These are phyloP conservation scores for Hypoxylon rubiginosum DNA, from an alignment of 2,329 filamentous ascomycete genomes.

Conservation along the genomic window DNA sequence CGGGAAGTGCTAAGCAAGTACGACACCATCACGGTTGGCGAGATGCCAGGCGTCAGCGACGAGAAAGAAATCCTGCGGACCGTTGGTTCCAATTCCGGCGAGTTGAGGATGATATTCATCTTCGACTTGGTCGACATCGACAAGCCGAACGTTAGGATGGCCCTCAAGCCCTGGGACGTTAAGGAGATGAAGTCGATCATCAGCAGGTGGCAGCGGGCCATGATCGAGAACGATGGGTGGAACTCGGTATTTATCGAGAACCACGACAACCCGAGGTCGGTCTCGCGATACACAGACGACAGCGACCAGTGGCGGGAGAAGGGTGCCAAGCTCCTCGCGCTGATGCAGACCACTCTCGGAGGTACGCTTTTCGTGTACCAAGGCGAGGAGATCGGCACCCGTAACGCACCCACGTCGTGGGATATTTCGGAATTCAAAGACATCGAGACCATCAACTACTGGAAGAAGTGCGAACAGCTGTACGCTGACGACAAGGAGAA, in stretches of 20 bases:
- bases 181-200: slow-evolving; percentile 57
- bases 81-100: slow-evolving; percentile 68
- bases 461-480: slow-evolving; percentile 53
- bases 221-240: slow-evolving; percentile 69
- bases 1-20: slow-evolving; percentile 69
- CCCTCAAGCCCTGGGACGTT: slow-evolving; percentile 63
- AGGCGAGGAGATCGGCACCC: slow-evolving; percentile 75
- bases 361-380: slow-evolving; percentile 77
- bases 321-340: slow-evolving; percentile 71
- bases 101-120: slow-evolving; percentile 79
- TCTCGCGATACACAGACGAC: slow-evolving; percentile 67
- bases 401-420: slow-evolving; percentile 70
- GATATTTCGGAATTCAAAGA: slow-evolving; percentile 73
- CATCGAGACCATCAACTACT: slow-evolving; percentile 64
- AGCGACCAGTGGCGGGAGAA: slow-evolving; percentile 61
- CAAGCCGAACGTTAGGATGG: slow-evolving; percentile 59
- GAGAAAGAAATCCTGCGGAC: slow-evolving; percentile 69
- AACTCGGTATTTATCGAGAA: slow-evolving; percentile 75
- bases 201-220: slow-evolving; percentile 58
- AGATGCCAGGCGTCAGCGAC: slow-evolving; percentile 74
- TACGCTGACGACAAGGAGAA: slow-evolving; percentile 56
- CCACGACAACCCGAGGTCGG: slow-evolving; percentile 72
- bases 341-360: slow-evolving; percentile 64
- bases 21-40: slow-evolving; percentile 78
- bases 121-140: slow-evolving; percentile 75